Evolutionary conservation across 306 rosid genomes (phyloP), one percentile per base, ranked within the genome.

Genomic region (Vicia faba): DNA sequence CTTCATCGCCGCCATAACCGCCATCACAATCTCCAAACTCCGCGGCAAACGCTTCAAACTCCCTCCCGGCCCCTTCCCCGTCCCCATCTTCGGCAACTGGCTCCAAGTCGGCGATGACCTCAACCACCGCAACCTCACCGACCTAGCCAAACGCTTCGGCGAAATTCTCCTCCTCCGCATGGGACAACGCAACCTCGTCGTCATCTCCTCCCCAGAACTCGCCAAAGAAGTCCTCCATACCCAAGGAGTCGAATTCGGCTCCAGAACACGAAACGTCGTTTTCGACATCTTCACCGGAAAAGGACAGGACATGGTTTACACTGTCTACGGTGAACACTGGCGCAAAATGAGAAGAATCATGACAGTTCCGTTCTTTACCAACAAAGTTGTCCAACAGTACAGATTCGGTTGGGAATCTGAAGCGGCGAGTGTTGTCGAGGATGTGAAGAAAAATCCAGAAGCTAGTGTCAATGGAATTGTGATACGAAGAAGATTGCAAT

Each of bases 301-400:
- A 45, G 97, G 97, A 0, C 96, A 92, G 75, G 96, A 92, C 7
- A 92, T 92, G 97, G 96, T 89, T 29, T 92, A 89, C 84, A 92
- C 95, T 0, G 95, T 92, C 0, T 92, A 92, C 85, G 95, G 97
- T 2, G 96, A 92, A 81, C 96, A 92, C 66, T 92, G 96, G 97
- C 54, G 97, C 60, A 92, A 92, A 72, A 91, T 91, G 97, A 25
- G 97, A 16, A 61, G 96, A 46, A 91, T 91, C 78, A 91, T 91
- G 97, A 91, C 96, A 11, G 97, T 88, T 6, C 97, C 96, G 0
- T 91, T 91, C 39, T 91, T 91, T 79, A 91, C 97, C 0, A 91
- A 89, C 83, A 91, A 91, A 80, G 97, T 91, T 3, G 97, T 91
- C 0, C 97, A 87, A 76, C 97, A 91, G 67, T 87, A 91, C 73